These are phyloP conservation scores for Leptosphaerulina australis DNA, from an alignment of 2,329 filamentous ascomycete species.

Conservation along the genomic window DNA sequence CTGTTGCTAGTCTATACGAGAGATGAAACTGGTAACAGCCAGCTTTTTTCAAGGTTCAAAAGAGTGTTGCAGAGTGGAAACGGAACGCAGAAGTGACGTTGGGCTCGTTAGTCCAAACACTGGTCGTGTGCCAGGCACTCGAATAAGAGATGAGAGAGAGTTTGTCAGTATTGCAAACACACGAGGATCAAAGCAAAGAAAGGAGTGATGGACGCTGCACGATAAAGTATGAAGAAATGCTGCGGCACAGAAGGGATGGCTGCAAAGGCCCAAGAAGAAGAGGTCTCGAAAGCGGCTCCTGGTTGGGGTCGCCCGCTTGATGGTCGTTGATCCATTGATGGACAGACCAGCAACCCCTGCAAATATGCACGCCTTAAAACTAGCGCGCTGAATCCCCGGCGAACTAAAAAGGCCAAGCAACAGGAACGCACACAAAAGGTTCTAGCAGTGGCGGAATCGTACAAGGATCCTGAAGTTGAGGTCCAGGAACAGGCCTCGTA, in stretches of 20 bases:
- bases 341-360: constrained; percentile 36
- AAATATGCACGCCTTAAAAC: constrained; percentile 24
- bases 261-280: constrained; percentile 30
- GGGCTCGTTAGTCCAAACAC: constrained; percentile 21
- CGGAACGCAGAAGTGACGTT: constrained; percentile 23
- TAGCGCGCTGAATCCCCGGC: constrained; percentile 27
- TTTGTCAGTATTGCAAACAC: constrained; percentile 32
- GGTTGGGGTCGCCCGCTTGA: constrained; percentile 39
- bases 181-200: constrained; percentile 29
- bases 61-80: constrained; percentile 33
- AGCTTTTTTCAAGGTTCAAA: constrained; percentile 16
- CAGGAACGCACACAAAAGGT: constrained; percentile 30
- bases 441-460: constrained; percentile 28
- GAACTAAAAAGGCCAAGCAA: constrained; percentile 29
- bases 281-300: constrained; percentile 35
- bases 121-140: constrained; percentile 12
- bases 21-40: constrained; percentile 36
- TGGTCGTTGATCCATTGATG: constrained; percentile 40
- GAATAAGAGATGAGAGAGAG: constrained; percentile 30
- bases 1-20: constrained; percentile 29
- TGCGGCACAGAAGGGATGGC: constrained; percentile 34
- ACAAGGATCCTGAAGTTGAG: constrained; percentile 27
- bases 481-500: constrained; percentile 34
- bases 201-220: constrained; percentile 32
- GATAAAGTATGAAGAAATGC: constrained; percentile 36